Evolutionary conservation across 2,329 filamentous ascomycete species (phyloP), one percentile per base, ranked within the genome.

Genomic region (Aureobasidium zeae): DNA sequence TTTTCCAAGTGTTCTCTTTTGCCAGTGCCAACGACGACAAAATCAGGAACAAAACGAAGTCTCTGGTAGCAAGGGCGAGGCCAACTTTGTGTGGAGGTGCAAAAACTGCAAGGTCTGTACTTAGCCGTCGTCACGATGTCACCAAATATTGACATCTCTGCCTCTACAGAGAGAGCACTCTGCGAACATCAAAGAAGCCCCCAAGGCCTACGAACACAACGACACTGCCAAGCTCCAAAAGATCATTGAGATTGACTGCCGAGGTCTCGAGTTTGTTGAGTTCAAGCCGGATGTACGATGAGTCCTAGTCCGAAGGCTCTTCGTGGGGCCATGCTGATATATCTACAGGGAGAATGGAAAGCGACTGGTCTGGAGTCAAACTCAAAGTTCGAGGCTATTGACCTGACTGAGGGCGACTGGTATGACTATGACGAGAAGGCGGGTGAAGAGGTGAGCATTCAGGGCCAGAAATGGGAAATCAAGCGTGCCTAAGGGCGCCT

Each of bases 61-160:
- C 63, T 91, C 86, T 51, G 88, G 88, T 25, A 95, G 88, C 63
- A 77, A 86, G 57, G 91, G 91, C 52, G 88, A 96, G 64, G 91
- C 91, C 49, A 96, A 96, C 65, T 98, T 98, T 64, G 91, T 98
- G n/a, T 98, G 91, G 89, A 88, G 80, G 63, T 98, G 91, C 74
- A 94, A 93, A 66, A 89, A 91, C 61, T 98, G 91, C 79, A 93
- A 91, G 77, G 87, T 91, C 53, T 21, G 66, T 61, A 8, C 20
- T 12, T 2, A 44, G 3, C 12, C 5, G 2, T 31, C 19, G 20
- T n/a, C 16, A 20, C 11, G 2, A 11, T 16, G n/a, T 2, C n/a
- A 7, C n/a, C 5, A 15, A 2, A 15, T 11, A 8, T 30, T 30
- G 8, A 32, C 11, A 3, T 29, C n/a, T 24, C 13, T 20, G 26